Percentiles rank a stretch among this genome's conserved stretches.
Evolutionary conservation across 192 early-diverging fungal species (phyloP).

Genomic region (Gryganskiella cystojenkinii): DNA sequence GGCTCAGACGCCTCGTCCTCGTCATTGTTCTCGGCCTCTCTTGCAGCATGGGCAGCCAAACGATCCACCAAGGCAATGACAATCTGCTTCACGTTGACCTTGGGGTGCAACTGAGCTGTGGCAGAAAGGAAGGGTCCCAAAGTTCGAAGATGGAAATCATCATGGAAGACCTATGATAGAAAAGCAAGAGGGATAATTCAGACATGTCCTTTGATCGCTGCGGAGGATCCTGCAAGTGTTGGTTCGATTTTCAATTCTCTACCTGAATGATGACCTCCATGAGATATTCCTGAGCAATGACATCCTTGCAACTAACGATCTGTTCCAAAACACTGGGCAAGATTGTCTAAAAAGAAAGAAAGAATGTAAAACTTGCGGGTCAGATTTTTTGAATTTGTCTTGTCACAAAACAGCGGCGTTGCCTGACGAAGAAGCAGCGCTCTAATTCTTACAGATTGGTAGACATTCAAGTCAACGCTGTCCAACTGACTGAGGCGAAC

Average conservation of each 20-base stretch:
- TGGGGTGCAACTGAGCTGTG: conserved; percentile 89
- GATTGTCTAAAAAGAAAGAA: conserved; percentile 75
- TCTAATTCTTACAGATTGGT: conserved; percentile 68
- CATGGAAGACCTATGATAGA: conserved; percentile 81
- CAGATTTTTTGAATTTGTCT: too few relatives aligned
- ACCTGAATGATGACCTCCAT: conserved; percentile 99
- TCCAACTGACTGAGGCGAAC: conserved; percentile 94
- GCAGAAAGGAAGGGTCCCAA: conserved; percentile 91
- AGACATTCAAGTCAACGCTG: conserved; percentile 84
- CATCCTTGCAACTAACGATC: conserved; percentile 96
- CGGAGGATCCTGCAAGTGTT: neutral
- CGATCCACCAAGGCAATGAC: conserved; percentile 96
- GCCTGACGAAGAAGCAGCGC: too few relatives aligned
- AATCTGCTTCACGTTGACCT: conserved; percentile 97
- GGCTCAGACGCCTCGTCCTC: conserved; percentile 59
- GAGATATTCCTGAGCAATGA: conserved; percentile 99
- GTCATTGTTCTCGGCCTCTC: conserved; percentile 68
- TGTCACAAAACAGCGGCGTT: too few relatives aligned
- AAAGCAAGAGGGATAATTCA: neutral
- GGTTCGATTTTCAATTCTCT: conserved; percentile 3
- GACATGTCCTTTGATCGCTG: neutral
- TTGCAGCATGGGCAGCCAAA: conserved; percentile 89
- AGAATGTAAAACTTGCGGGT: too few relatives aligned
- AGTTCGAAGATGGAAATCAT: conserved; percentile 95
- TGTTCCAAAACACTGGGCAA: conserved; percentile 94